Base-by-base conservation (phyloP, 2,329 filamentous ascomycete species). In the Pseudocercospora cruenta region DNA sequence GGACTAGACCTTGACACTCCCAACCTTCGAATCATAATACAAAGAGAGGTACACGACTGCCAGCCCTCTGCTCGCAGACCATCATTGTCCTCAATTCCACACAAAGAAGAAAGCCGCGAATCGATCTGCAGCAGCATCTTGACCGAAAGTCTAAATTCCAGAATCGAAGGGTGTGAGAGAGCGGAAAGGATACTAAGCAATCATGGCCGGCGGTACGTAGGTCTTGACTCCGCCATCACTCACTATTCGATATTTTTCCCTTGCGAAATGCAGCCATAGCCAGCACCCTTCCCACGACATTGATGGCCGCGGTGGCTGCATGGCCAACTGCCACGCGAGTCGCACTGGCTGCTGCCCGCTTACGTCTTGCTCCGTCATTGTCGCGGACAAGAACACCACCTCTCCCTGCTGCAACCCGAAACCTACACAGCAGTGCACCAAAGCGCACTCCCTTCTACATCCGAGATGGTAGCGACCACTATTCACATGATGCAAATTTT, bases 291-390 rank as follows among this genome's bases (percentile, higher is more conserved):
- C 26, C 14, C 33, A 26, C 57, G 19, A 60, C 58, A 21, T 47
- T 51, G 58, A 60, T 60, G 58, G 58, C 58, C 58, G 22, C 43
- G 22, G 19, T 21, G 58, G 43, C 58, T 51, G 45, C 58, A 39
- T 21, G 58, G 58, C 45, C 58, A 21, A 43, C 39, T 43, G 58
- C 58, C 16, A 24, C 31, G 33, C 55, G 55, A 39, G n/a, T 31
- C 28, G 43, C 26, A 22, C 58, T 49, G 39, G 10, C 57, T 58
- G 16, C 57, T 39, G 39, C 57, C 43, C 45, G 58, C 39, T 39
- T 60, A 14, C 58, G 58, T 60, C 58, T 16, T 2, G 22, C 58
- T 24, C 58, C 39, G 43, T 59, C 57, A 24, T 36, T 21, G 58
- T 60, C 43, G 31, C 24, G 9, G 24, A 28, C 28, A 51, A 19